phyloP scores from a whole-genome alignment of 257 asterid species.

The Nicotiana tabacum region DNA sequence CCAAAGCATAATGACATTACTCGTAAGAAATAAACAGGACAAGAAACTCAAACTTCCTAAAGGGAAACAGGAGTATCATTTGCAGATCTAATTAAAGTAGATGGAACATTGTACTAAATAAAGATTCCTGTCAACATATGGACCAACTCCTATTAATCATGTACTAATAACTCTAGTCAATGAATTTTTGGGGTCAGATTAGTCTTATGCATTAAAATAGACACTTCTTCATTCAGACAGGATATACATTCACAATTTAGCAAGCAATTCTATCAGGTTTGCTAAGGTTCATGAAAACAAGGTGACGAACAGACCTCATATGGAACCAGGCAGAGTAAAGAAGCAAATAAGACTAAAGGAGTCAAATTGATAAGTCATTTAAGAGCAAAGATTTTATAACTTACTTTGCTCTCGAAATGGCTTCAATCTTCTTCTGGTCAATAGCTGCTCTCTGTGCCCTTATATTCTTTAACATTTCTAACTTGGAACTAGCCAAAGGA shows the following conservation, averaged over 20 bases:
- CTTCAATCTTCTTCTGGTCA: conserved; percentile 46
- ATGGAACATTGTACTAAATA: not conserved
- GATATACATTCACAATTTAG: not conserved
- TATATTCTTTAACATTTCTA: conserved; percentile 77
- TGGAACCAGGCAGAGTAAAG: not conserved
- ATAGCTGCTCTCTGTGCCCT: conserved; percentile 61
- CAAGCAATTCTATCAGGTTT: not conserved
- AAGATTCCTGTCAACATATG: not conserved
- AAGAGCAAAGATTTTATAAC: conserved; percentile 13
- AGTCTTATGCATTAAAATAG: not conserved
- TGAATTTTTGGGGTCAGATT: not conserved
- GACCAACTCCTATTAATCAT: not conserved
- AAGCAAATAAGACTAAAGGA: not conserved
- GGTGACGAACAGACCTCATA: not conserved
- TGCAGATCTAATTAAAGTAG: no score
- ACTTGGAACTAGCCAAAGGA: conserved; percentile 65
- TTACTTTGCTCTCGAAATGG: conserved; percentile 70
- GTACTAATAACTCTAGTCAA: not conserved
- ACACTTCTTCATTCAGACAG: not conserved
- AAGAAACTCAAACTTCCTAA: no score
- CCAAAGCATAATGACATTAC: not conserved
- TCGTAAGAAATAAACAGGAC: not conserved
- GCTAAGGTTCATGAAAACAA: not conserved
- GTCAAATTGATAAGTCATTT: not conserved
- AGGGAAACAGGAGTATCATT: no score